Evolutionary conservation across 805 yeast genomes (phyloP).

Genomic region (Saccharomycopsis fermentans): DNA sequence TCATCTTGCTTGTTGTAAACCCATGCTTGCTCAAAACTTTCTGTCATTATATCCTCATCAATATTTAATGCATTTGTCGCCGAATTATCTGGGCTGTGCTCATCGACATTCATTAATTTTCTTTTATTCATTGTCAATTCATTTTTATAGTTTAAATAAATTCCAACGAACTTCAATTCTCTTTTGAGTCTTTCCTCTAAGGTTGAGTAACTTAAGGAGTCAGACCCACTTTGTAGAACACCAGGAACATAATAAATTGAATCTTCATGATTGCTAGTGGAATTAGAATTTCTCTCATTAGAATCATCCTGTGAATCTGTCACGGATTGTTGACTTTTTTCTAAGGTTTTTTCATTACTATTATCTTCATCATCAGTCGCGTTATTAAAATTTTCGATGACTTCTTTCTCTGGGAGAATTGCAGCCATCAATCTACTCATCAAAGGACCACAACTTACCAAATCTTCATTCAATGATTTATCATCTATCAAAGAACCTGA

Average conservation of each 20-base stretch:
- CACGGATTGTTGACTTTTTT: conserved; percentile 20
- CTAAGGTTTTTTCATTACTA: conserved; percentile 23
- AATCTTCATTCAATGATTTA: conserved; percentile 56
- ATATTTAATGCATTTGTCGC: neutral
- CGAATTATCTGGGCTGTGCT: conserved; percentile 14
- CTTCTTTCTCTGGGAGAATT: conserved; percentile 35
- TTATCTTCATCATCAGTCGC: conserved; percentile 18
- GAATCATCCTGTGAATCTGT: conserved; percentile 18
- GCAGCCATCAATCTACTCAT: conserved; percentile 80
- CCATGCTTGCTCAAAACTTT: conserved; percentile 53
- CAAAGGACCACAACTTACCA: conserved; percentile 82
- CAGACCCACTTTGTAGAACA: conserved; percentile 21
- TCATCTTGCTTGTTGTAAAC: conserved; percentile 78
- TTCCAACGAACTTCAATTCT: conserved; percentile 84
- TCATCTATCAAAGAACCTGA: conserved; percentile 49
- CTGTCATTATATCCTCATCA: conserved; percentile 16
- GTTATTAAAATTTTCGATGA: conserved; percentile 15
- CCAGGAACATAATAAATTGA: conserved; percentile 23
- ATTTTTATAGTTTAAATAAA: conserved; percentile 55
- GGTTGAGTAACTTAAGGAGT: conserved; percentile 50
- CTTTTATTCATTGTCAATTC: conserved; percentile 20
- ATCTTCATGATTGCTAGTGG: conserved; percentile 16
- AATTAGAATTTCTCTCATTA: conserved; percentile 19
- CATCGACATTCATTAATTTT: conserved; percentile 20
- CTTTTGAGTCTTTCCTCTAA: conserved; percentile 82